Conservation (phyloP, 1,139 yeast genomes). For the Hyphopichia fennica region DNA sequence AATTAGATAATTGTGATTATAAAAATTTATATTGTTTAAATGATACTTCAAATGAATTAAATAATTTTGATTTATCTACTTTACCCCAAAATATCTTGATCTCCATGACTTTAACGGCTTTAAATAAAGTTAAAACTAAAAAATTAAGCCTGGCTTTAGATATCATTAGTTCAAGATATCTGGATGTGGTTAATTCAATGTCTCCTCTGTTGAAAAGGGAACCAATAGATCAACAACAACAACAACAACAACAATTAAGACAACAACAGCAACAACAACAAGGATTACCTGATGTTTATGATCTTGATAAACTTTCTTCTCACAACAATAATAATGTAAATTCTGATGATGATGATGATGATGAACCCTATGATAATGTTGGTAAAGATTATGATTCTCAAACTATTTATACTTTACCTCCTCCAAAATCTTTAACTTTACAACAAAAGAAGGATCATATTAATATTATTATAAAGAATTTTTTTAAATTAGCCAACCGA, state of each 20-base stretch:
- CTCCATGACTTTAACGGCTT: constrained; percentile 65
- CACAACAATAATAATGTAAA: constrained; percentile 3
- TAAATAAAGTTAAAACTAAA: constrained; percentile 51
- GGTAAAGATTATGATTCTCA: constrained; percentile 39
- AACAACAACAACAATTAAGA: constrained; percentile 1
- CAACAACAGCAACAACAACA: constrained; percentile 6
- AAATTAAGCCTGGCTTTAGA: constrained; percentile 67
- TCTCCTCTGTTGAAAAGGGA: constrained; percentile 3
- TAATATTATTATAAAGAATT: constrained; percentile 52
- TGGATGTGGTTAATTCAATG: constrained; percentile 20
- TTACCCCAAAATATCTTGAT: constrained; percentile 66
- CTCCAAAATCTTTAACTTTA: constrained; percentile 50
- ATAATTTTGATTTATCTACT: constrained; percentile 66
- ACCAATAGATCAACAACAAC: constrained; percentile 2
- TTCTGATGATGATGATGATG: constrained; percentile 23
- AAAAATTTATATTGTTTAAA: constrained; percentile 58
- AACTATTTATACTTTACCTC: constrained; percentile 56
- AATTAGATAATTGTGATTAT: constrained; percentile 28
- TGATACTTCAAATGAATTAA: constrained; percentile 57
- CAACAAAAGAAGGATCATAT: constrained; percentile 56
- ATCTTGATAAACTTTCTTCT: constrained; percentile 5
- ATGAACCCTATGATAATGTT: constrained; percentile 37
- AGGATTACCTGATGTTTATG: constrained; percentile 6
- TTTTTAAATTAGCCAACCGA: constrained; percentile 46
- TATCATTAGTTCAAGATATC: constrained; percentile 64